A percentile compares a stretch with the other conserved stretches of the same genome.
phyloP scores from a whole-genome alignment of 345 rosid genomes.

The Salix udensis region DNA sequence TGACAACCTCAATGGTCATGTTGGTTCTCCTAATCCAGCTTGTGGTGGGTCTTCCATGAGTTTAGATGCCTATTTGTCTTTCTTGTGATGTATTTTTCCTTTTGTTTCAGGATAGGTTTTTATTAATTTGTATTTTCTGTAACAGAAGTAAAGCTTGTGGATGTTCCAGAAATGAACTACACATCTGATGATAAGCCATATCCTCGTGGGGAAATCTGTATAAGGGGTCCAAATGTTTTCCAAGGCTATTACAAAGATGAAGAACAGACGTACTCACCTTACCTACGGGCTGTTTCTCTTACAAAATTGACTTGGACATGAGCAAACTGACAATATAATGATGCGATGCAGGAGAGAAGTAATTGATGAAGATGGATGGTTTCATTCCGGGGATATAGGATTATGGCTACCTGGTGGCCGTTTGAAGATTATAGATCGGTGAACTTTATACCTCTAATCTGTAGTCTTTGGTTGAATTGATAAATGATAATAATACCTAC shows the following conservation, averaged over 20 bases:
- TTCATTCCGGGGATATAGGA: conserved; percentile 95
- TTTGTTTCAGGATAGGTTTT: conserved; percentile 2
- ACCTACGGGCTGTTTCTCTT: conserved; percentile 7
- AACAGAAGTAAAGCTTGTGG: conserved; percentile 92
- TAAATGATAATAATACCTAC: not conserved
- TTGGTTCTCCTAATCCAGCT: conserved; percentile 91
- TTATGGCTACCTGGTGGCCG: conserved; percentile 91
- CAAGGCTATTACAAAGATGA: conserved; percentile 87
- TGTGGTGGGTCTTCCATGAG: conserved; percentile 61
- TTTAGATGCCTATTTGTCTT: not conserved
- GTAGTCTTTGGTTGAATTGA: not conserved
- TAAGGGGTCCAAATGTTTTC: conserved; percentile 87
- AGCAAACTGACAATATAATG: conserved; percentile 8
- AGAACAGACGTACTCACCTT: conserved; percentile 66
- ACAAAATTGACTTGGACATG: not conserved
- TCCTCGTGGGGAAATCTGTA: conserved; percentile 97
- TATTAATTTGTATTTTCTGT: not conserved
- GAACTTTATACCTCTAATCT: conserved; percentile 1
- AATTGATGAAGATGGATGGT: conserved; percentile 89
- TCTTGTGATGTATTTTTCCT: not conserved
- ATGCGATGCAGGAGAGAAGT: conserved; percentile 70
- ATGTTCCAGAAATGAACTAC: conserved; percentile 95
- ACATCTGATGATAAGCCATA: conserved; percentile 78
- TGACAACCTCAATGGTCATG: conserved; percentile 76
- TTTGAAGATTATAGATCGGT: conserved; percentile 94